These are phyloP conservation scores for Starmera stellimalicola DNA, from an alignment of 1,139 yeast genomes.

Conservation along the genomic window DNA sequence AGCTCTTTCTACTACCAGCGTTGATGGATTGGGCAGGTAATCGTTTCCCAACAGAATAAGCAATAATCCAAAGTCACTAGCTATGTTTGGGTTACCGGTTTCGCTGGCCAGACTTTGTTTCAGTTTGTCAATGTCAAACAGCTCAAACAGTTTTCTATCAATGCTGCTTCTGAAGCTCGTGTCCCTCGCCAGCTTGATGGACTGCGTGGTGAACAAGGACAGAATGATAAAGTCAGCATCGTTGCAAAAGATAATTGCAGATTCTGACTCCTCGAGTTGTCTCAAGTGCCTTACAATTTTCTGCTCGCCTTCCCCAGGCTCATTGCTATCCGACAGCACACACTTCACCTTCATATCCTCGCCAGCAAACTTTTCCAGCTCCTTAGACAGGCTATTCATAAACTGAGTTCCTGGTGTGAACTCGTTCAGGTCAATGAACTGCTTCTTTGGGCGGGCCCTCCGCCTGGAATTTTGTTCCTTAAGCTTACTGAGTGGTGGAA, in stretches of 20 bases:
- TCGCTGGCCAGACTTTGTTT: slow-evolving; percentile 1
- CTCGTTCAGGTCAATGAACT: slow-evolving; percentile 77
- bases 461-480: slow-evolving; percentile 78
- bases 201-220: slow-evolving; percentile 32
- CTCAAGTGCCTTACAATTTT: slow-evolving; percentile 78
- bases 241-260: slow-evolving; percentile 67
- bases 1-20: background rate
- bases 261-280: slow-evolving; percentile 49
- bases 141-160: slow-evolving; percentile 6
- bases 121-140: slow-evolving; percentile 5
- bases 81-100: background rate
- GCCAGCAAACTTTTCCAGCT: slow-evolving; percentile 26
- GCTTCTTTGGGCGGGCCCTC: slow-evolving; percentile 40
- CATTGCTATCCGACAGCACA: slow-evolving; percentile 69
- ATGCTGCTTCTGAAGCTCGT: slow-evolving; percentile 4
- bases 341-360: slow-evolving; percentile 42
- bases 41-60: slow-evolving; percentile 16
- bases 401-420: slow-evolving; percentile 88
- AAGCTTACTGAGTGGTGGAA: slow-evolving; percentile 90
- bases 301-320: slow-evolving; percentile 93
- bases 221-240: slow-evolving; percentile 86
- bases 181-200: slow-evolving; percentile 2
- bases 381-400: slow-evolving; percentile 36
- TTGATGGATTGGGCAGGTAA: slow-evolving; percentile 10
- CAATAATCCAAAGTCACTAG: slow-evolving; percentile 8